Base-by-base conservation (phyloP, 495 filamentous ascomycete genomes). In the Neurospora sp. region DNA sequence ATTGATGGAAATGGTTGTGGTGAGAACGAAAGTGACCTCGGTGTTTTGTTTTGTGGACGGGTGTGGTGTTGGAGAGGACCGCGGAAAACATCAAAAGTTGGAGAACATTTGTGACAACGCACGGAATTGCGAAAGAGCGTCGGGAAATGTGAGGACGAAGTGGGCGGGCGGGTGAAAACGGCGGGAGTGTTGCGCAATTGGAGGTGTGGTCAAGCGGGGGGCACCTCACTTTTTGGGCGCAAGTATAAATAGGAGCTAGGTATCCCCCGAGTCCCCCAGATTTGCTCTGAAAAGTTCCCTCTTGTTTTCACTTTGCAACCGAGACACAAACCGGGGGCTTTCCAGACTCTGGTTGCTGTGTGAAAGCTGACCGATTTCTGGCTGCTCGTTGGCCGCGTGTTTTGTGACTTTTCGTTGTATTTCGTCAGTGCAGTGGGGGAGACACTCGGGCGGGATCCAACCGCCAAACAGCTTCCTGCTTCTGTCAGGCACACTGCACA, bases 231-330 rank as follows among this genome's bases (percentile, higher is more conserved):
- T 72, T 72, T 74, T 73, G 75, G 71, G 77, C 39, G 78, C 40
- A 72, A 73, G 76, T 80, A 80, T 80, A 80, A 80, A 77, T 72
- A 73, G 76, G 75, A 20, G 12, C 23, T 73, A 69, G 72, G 72
- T 60, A 39, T 74, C 78, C 77, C 77, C 44, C 66, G 71, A 44
- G 23, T 44, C 35, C 73, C 38, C 74, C 72, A 75, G 7, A 41
- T 39, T 70, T 74, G 14, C 12, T 18, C 54, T 66, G 27, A 2
- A 16, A 31, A 8, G 14, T 35, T 66, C 31, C 31, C 54, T 66
- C 7, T 66, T 37, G 12, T 66, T 66, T 35, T 35, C 1, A 14
- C 54, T 66, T 66, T 35, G 54, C 54, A 66, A 66, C 54, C 27
- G 27, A 66, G 54, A 66, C 27, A 35, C 6, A 66, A 35, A 35